A percentile compares a stretch with the other conserved stretches of the same genome.
phyloP scores from a whole-genome alignment of 208 protist species.

The Trypanosoma lewisi region DNA sequence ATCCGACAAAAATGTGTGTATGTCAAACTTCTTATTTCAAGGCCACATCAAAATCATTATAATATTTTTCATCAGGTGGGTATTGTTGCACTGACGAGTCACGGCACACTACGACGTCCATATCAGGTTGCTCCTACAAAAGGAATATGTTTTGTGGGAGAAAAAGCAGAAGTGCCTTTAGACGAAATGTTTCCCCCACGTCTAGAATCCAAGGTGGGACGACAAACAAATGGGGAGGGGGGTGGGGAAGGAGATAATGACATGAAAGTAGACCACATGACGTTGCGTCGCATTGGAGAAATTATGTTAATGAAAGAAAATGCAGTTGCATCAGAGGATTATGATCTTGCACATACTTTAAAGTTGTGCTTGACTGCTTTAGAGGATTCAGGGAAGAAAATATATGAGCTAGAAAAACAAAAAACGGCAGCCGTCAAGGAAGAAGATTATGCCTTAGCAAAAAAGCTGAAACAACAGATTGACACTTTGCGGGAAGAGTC shows the following conservation, averaged over 20 bases:
- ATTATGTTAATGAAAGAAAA: slow-evolving; percentile 60
- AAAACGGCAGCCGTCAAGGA: slow-evolving; percentile 65
- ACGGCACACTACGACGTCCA: slow-evolving; percentile 52
- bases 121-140: slow-evolving; percentile 26
- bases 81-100: slow-evolving; percentile 69
- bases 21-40: slow-evolving; percentile 80
- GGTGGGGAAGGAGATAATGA: too few species aligned
- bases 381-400: slow-evolving; percentile 35
- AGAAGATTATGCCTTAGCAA: slow-evolving; percentile 82
- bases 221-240: too few species aligned
- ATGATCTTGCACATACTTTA: slow-evolving; percentile 74
- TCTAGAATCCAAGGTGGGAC: too few species aligned
- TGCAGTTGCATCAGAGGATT: slow-evolving; percentile 84
- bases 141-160: slow-evolving; percentile 46
- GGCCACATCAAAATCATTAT: slow-evolving; percentile 69
- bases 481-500: slow-evolving; percentile 37
- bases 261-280: slow-evolving; percentile 29
- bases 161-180: slow-evolving; percentile 49
- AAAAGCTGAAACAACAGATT: slow-evolving; percentile 78
- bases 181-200: slow-evolving; percentile 77
- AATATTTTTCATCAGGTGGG: slow-evolving; percentile 90
- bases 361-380: slow-evolving; percentile 62
- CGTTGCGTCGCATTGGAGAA: slow-evolving; percentile 38
- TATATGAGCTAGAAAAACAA: slow-evolving; percentile 58
- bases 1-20: slow-evolving; percentile 68